A percentile compares a stretch with the other conserved stretches of the same genome.
These are phyloP conservation scores for Boletus patriciae DNA, from an alignment of 768 basidiomycete species.

Conservation along the genomic window DNA sequence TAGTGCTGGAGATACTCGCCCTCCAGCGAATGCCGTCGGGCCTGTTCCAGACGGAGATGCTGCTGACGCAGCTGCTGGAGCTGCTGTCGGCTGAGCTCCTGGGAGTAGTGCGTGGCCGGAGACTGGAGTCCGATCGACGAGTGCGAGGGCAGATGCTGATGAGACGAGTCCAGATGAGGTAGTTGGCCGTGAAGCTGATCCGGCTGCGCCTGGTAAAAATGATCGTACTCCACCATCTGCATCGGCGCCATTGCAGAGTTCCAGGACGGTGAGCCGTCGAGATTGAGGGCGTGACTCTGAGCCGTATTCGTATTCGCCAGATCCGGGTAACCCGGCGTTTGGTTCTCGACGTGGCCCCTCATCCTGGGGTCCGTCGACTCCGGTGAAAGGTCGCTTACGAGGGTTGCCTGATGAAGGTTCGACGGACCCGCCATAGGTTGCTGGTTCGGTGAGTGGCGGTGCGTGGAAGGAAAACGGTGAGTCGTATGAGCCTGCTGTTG, in stretches of 20 bases:
- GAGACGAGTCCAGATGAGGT: slow-evolving; percentile 48
- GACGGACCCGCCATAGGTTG: slow-evolving; percentile 33
- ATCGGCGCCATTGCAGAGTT: slow-evolving; percentile 78
- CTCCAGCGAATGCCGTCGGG: slow-evolving; percentile 36
- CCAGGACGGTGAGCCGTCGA: slow-evolving; percentile 81
- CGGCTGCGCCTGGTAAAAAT: slow-evolving; percentile 42
- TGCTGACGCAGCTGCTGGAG: slow-evolving; percentile 38
- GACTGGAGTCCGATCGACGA: slow-evolving; percentile 48
- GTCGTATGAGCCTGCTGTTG: slow-evolving; percentile 43
- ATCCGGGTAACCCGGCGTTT: slow-evolving; percentile 28
- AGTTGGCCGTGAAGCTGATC: slow-evolving; percentile 41
- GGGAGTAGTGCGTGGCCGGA: slow-evolving; percentile 42
- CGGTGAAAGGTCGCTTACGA: slow-evolving; percentile 62
- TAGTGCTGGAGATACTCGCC: slow-evolving; percentile 40
- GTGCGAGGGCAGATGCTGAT: slow-evolving; percentile 48
- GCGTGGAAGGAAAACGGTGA: slow-evolving; percentile 82
- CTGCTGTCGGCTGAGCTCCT: slow-evolving; percentile 49
- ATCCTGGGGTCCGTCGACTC: slow-evolving; percentile 50
- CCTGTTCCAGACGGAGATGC: slow-evolving; percentile 37
- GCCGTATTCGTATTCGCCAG: slow-evolving; percentile 62
- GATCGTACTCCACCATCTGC: slow-evolving; percentile 45
- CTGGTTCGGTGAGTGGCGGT: slow-evolving; percentile 47
- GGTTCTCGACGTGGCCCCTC: slow-evolving; percentile 43
- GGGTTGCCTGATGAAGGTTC: slow-evolving; percentile 44
- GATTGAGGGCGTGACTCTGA: slow-evolving; percentile 75